Evolutionary conservation across 108 stramenopile genomes (phyloP).

Genomic region (Skeletonema marinoi): DNA sequence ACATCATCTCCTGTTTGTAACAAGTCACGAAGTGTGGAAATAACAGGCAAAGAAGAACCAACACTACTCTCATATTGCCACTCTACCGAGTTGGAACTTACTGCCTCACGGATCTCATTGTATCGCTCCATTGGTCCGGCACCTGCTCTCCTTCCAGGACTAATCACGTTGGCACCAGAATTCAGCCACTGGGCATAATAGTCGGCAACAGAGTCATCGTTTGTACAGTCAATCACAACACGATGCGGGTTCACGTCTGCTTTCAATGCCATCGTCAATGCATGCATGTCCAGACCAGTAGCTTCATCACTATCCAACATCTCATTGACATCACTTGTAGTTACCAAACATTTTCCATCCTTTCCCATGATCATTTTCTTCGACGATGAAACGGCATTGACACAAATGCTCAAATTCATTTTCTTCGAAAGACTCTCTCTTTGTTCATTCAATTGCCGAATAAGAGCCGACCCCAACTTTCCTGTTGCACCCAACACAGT

Average conservation of each 20-base stretch:
- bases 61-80: slow-evolving; percentile 83
- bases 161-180: slow-evolving; percentile 71
- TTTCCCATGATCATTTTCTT: slow-evolving; percentile 61
- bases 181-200: slow-evolving; percentile 75
- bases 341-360: slow-evolving; percentile 52
- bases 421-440: slow-evolving; percentile 53
- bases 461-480: slow-evolving; percentile 58
- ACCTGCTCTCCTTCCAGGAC: slow-evolving; percentile 63
- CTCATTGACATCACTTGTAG: slow-evolving; percentile 34
- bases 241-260: slow-evolving; percentile 82
- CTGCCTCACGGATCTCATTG: slow-evolving; percentile 56
- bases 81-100: slow-evolving; percentile 50
- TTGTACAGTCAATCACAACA: slow-evolving; percentile 80
- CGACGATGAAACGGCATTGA: slow-evolving; percentile 58
- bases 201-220: slow-evolving; percentile 55
- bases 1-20: slow-evolving; percentile 71
- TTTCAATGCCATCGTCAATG: slow-evolving; percentile 55
- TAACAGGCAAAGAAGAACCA: slow-evolving; percentile 78
- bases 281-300: slow-evolving; percentile 56
- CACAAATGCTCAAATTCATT: slow-evolving; percentile 51
- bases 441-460: slow-evolving; percentile 54
- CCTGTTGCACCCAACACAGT: slow-evolving; percentile 64
- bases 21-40: slow-evolving; percentile 75
- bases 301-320: slow-evolving; percentile 52
- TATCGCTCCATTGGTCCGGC: slow-evolving; percentile 70